Conservation (phyloP, 1,139 yeast species). For the Geotrichum candidum region DNA sequence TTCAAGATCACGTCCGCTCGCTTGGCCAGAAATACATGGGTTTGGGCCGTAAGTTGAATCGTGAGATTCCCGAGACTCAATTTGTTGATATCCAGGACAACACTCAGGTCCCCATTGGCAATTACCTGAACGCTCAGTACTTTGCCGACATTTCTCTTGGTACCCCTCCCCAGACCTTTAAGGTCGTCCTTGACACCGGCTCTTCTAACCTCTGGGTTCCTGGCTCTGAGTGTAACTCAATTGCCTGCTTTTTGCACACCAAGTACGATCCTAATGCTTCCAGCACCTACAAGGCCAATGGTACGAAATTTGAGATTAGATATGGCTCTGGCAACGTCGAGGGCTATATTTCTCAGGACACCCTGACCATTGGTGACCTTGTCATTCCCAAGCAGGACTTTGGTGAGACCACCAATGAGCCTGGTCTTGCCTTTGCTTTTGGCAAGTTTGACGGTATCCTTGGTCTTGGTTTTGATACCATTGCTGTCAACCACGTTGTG, state of each 20-base stretch:
- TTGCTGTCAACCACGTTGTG: slow-evolving; percentile 78
- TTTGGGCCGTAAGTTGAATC: slow-evolving; percentile 41
- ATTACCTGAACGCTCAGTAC: slow-evolving; percentile 92
- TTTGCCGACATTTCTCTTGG: slow-evolving; percentile 85
- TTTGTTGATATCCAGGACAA: slow-evolving; percentile 38
- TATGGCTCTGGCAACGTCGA: slow-evolving; percentile 91
- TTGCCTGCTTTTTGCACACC: slow-evolving; percentile 90
- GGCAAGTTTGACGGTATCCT: slow-evolving; percentile 96
- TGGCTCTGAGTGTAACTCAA: slow-evolving; percentile 75
- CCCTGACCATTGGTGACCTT: slow-evolving; percentile 74
- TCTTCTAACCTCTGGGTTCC: slow-evolving; percentile 98
- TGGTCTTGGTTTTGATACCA: slow-evolving; percentile 89
- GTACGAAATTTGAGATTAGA: slow-evolving; percentile 73
- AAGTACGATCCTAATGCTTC: slow-evolving; percentile 82
- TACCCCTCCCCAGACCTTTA: slow-evolving; percentile 87
- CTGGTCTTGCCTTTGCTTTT: slow-evolving; percentile 95
- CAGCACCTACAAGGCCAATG: slow-evolving; percentile 76
- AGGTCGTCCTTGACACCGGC: slow-evolving; percentile 78
- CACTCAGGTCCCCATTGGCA: slow-evolving; percentile 76
- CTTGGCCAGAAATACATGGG: slow-evolving; percentile 68
- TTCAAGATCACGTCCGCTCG: slow-evolving; percentile 59
- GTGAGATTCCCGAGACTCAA: slow-evolving; percentile 17
- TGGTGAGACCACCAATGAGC: slow-evolving; percentile 95
- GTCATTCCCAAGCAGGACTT: slow-evolving; percentile 81
- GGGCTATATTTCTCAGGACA: slow-evolving; percentile 86